Evolutionary conservation across 2,329 filamentous ascomycete genomes (phyloP), one percentile per base, ranked within the genome.

Genomic region (Sarocladiaceae sp.): DNA sequence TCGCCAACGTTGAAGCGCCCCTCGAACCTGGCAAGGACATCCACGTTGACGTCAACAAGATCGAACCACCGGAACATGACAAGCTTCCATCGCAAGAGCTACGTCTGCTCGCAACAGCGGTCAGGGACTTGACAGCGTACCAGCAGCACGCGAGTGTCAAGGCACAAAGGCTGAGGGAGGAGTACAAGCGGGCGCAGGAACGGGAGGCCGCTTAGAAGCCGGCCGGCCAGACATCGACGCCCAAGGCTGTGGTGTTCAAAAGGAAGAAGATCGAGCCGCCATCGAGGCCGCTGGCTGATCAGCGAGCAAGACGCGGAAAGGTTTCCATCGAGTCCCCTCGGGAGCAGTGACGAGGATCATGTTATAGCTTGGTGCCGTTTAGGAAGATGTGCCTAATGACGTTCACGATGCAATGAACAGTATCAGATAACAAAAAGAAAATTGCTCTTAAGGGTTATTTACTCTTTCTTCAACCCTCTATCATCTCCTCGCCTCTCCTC

Each of bases 381-480:
- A n/a, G n/a, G n/a, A n/a, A n/a, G n/a, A n/a, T n/a, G n/a, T n/a
- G n/a, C n/a, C n/a, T n/a, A n/a, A n/a, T n/a, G n/a, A n/a, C n/a
- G n/a, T n/a, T n/a, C n/a, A n/a, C n/a, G n/a, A n/a, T n/a, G n/a
- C n/a, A n/a, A n/a, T n/a, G 49, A 46, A 41, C 47, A 48, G 20
- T n/a, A 54, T 52, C 55, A 55, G 50, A 56, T 54, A 51, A 58
- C 56, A 55, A 58, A 59, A 56, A 51, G 52, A 55, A 60, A 52
- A 54, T 50, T 58, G 40, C 40, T 53, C 49, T 59, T 62, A 54
- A 60, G 18, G 20, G 26, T 43, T 43, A 43, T 43, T 43, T 32
- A 43, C 40, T 43, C 26, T 58, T 64, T 55, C 57, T 65, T 58
- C 58, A 61, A 47, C 53, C 50, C 39, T 23, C 19, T 33, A 24